phyloP scores from a whole-genome alignment of 805 yeast species.

The Cyberlindnera mycetangii region DNA sequence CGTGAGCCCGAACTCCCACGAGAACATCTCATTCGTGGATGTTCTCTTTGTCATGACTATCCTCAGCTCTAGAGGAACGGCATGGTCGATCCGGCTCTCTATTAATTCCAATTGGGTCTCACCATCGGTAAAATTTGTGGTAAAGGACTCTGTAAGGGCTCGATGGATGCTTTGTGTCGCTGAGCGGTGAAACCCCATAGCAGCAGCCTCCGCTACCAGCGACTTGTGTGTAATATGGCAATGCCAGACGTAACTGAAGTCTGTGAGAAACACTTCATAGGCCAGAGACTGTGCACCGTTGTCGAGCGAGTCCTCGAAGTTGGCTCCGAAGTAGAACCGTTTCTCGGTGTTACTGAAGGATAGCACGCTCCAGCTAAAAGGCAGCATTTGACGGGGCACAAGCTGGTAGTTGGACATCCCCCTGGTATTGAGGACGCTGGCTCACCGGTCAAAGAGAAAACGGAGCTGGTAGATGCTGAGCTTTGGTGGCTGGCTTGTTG shows the following conservation, averaged over 20 bases:
- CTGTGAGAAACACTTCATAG: constrained; percentile 21
- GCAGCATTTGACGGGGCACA: constrained; percentile 4
- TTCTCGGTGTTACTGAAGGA: constrained; percentile 7
- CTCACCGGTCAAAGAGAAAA: too few relatives aligned
- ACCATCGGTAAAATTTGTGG: constrained; percentile 13
- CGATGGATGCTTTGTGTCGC: constrained; percentile 13
- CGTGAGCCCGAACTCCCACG: constrained; percentile 24
- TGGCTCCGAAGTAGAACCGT: constrained; percentile 21
- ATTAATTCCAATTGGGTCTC: constrained; percentile 9
- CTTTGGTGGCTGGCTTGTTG: constrained; percentile 7
- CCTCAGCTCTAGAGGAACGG: constrained; percentile 19
- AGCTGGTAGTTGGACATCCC: background rate
- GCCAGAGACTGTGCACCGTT: background rate
- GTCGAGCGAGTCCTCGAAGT: constrained; percentile 11
- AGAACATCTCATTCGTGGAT: constrained; percentile 6
- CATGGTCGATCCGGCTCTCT: constrained; percentile 17
- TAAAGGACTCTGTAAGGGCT: constrained; percentile 15
- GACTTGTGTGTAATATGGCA: constrained; percentile 18
- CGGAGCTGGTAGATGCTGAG: too few relatives aligned
- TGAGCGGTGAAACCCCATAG: constrained; percentile 18
- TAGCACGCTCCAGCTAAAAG: constrained; percentile 24
- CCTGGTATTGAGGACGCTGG: too few relatives aligned
- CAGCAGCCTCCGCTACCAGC: constrained; percentile 17
- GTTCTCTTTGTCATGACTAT: constrained; percentile 11
- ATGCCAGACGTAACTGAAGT: constrained; percentile 25